Evolutionary conservation across 768 basidiomycete genomes (phyloP).

Genomic region (Dioszegia crocea): DNA sequence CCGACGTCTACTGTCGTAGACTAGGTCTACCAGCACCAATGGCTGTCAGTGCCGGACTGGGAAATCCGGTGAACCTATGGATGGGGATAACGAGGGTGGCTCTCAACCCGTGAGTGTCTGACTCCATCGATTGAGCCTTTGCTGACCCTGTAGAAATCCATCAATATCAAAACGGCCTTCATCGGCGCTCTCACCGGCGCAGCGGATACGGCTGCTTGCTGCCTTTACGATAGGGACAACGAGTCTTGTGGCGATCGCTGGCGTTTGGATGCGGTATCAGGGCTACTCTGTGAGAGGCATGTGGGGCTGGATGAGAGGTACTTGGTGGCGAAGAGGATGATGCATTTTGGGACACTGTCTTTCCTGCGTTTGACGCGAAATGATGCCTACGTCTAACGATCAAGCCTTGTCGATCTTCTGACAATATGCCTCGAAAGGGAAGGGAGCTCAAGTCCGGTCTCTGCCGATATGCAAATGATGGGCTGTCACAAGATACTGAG

Average conservation of each 20-base stretch:
- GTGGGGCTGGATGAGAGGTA: conserved; percentile 28
- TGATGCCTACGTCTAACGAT: no score
- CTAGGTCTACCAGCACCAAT: conserved; percentile 89
- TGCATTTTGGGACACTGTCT: conserved; percentile 1
- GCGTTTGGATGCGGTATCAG: conserved; percentile 43
- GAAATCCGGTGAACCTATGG: conserved; percentile 55
- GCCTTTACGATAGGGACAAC: conserved; percentile 23
- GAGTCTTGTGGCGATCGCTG: conserved; percentile 20
- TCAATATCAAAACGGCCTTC: conserved; percentile 41
- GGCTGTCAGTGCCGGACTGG: conserved; percentile 82
- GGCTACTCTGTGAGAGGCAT: conserved; percentile 36
- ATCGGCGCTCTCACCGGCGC: conserved; percentile 28
- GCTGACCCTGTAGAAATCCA: conserved; percentile 22
- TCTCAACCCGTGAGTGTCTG: conserved; percentile 35
- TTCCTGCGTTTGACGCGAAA: no score
- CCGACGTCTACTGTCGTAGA: conserved; percentile 90
- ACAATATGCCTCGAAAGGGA: no score
- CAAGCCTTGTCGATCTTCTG: no score
- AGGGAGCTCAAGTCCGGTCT: no score
- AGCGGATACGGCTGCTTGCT: conserved; percentile 31
- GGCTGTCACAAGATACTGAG: no score
- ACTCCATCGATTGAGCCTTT: not conserved
- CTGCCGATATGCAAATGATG: no score
- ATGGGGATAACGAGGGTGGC: conserved; percentile 44
- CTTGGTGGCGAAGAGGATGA: conserved; percentile 1